Evolutionary conservation across 2,329 filamentous ascomycete genomes (phyloP).

Genomic region (Paracoccidioides lutzii): DNA sequence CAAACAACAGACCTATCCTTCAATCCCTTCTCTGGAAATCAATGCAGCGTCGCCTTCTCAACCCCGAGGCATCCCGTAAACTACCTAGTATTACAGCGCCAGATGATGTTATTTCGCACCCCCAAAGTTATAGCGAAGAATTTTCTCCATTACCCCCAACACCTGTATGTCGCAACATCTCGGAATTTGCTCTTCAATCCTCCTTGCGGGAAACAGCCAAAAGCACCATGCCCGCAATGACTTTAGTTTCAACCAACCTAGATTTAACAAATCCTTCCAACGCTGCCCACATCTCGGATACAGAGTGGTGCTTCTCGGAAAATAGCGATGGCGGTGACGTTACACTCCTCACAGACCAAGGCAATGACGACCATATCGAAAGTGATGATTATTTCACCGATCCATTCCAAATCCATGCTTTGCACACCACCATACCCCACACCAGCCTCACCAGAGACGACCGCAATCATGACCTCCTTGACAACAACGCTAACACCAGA

Average conservation of each 20-base stretch:
- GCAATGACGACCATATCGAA: neutral
- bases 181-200: too few relatives aligned
- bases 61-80: slow-evolving; percentile 6
- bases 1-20: slow-evolving; percentile 13
- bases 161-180: neutral
- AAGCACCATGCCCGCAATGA: neutral
- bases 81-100: neutral
- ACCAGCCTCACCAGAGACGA: neutral
- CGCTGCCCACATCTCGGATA: neutral
- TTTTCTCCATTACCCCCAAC: neutral
- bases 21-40: slow-evolving; percentile 22
- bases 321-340: neutral
- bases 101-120: too few relatives aligned
- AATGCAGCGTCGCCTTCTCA: slow-evolving; percentile 18
- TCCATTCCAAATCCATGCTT: neutral
- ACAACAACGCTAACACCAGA: neutral
- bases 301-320: neutral
- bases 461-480: neutral
- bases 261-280: neutral
- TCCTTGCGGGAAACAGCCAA: neutral
- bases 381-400: neutral
- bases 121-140: too few relatives aligned
- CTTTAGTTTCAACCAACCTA: neutral
- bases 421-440: neutral
- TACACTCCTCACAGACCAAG: neutral